phyloP scores from a whole-genome alignment of 495 filamentous ascomycete genomes.

The Trichoderma asperelloides region DNA sequence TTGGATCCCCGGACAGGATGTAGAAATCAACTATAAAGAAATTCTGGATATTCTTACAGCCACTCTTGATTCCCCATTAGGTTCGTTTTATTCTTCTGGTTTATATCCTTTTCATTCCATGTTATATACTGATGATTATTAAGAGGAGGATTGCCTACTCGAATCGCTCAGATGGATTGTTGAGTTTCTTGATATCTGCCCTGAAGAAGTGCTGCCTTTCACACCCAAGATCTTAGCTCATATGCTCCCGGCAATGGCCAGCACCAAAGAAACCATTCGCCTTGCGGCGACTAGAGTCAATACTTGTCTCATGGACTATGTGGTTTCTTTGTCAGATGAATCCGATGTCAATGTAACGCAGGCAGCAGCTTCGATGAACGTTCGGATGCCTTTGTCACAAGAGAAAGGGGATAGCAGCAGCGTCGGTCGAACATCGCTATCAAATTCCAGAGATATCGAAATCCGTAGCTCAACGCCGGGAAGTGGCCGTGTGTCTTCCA shows the following conservation, averaged over 20 bases:
- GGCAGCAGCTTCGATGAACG: slow-evolving; percentile 16
- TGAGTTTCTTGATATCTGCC: slow-evolving; percentile 91
- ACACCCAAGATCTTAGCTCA: slow-evolving; percentile 86
- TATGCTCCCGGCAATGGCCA: slow-evolving; percentile 89
- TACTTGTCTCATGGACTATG: slow-evolving; percentile 79
- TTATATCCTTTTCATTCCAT: slow-evolving; percentile 8
- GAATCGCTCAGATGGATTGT: slow-evolving; percentile 94
- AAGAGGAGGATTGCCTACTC: slow-evolving; percentile 82
- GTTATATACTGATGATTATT: slow-evolving; percentile 15
- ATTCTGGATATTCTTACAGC: slow-evolving; percentile 88
- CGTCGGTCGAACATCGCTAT: slow-evolving; percentile 42
- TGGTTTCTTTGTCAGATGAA: slow-evolving; percentile 83
- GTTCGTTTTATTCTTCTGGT: slow-evolving; percentile 33
- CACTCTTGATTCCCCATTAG: slow-evolving; percentile 75
- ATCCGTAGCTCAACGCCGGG: slow-evolving; percentile 46
- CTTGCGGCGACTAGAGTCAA: slow-evolving; percentile 85
- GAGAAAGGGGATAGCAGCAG: slow-evolving; percentile 49
- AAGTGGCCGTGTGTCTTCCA: slow-evolving; percentile 20
- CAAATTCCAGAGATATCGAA: slow-evolving; percentile 45
- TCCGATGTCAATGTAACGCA: slow-evolving; percentile 20
- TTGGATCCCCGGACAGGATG: slow-evolving; percentile 96
- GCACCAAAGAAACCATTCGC: slow-evolving; percentile 78
- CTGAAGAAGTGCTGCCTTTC: slow-evolving; percentile 93
- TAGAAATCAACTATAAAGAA: slow-evolving; percentile 84
- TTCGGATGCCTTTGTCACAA: slow-evolving; percentile 38